Percentiles rank a stretch among this genome's conserved stretches.
phyloP scores from a whole-genome alignment of 495 filamentous ascomycete species.

The Pyrenula aspistea region DNA sequence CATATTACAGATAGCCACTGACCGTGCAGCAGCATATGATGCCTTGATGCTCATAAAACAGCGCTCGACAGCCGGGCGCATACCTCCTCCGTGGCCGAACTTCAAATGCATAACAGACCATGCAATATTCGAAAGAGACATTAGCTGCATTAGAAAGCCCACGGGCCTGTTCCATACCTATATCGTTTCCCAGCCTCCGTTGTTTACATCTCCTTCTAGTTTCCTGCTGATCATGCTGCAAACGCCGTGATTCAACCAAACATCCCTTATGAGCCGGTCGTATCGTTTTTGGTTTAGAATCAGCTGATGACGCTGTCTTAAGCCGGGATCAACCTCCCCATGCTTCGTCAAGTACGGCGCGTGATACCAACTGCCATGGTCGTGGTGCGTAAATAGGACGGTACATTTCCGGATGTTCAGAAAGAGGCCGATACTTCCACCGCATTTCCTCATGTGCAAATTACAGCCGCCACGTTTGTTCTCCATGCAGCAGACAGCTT shows the following conservation, averaged over 20 bases:
- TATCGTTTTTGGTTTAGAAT: conserved; percentile 90
- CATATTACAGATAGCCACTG: too few relatives aligned
- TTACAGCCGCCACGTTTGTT: conserved; percentile 71
- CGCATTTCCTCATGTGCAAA: conserved; percentile 78
- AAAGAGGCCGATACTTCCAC: conserved; percentile 68
- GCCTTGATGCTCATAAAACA: too few relatives aligned
- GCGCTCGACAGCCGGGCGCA: too few relatives aligned
- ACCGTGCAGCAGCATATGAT: too few relatives aligned
- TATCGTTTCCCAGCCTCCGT: conserved; percentile 92
- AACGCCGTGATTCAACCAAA: conserved; percentile 71
- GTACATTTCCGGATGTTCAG: conserved; percentile 94
- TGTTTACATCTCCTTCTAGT: conserved; percentile 89
- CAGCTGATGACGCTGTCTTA: conserved; percentile 71
- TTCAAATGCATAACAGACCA: too few relatives aligned
- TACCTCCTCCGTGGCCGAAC: too few relatives aligned
- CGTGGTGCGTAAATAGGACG: conserved; percentile 70
- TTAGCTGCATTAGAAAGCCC: too few relatives aligned
- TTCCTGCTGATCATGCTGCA: conserved; percentile 82
- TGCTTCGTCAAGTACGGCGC: conserved; percentile 93
- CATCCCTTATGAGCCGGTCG: conserved; percentile 69
- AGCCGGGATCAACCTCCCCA: conserved; percentile 80
- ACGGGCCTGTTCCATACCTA: too few relatives aligned
- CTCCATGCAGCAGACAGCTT: conserved; percentile 80
- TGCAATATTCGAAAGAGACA: too few relatives aligned
- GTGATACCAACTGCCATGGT: conserved; percentile 70